Conservation (phyloP, 2,329 filamentous ascomycete genomes). For the Penicillium crustosum region DNA sequence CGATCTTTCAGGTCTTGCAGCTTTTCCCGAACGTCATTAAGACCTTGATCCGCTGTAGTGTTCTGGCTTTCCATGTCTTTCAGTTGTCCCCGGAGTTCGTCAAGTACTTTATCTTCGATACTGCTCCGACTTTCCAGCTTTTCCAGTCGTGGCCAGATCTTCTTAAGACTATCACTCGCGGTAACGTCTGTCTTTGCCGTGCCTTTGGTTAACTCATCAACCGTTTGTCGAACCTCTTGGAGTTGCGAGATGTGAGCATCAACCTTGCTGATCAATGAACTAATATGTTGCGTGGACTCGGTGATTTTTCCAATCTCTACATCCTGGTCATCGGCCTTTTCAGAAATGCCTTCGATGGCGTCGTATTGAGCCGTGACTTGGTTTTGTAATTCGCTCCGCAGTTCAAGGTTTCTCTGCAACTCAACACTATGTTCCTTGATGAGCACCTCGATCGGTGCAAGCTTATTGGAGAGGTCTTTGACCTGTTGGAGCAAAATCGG, state of each 20-base stretch:
- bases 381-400: background rate
- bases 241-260: background rate
- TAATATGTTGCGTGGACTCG: background rate
- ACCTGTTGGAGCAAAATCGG: background rate
- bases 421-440: background rate
- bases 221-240: background rate
- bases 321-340: background rate
- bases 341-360: background rate
- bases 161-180: background rate
- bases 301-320: constrained; percentile 12
- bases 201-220: background rate
- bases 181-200: background rate
- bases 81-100: background rate
- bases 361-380: background rate
- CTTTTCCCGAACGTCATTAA: background rate
- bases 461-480: background rate
- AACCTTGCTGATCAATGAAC: constrained; percentile 1
- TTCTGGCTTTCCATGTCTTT: background rate
- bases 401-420: background rate
- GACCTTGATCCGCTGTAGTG: background rate
- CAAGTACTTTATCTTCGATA: background rate
- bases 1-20: background rate
- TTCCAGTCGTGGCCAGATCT: background rate
- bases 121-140: background rate
- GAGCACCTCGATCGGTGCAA: background rate